phyloP scores from a whole-genome alignment of 805 yeast genomes.

The Teunomyces aglyptinius region DNA sequence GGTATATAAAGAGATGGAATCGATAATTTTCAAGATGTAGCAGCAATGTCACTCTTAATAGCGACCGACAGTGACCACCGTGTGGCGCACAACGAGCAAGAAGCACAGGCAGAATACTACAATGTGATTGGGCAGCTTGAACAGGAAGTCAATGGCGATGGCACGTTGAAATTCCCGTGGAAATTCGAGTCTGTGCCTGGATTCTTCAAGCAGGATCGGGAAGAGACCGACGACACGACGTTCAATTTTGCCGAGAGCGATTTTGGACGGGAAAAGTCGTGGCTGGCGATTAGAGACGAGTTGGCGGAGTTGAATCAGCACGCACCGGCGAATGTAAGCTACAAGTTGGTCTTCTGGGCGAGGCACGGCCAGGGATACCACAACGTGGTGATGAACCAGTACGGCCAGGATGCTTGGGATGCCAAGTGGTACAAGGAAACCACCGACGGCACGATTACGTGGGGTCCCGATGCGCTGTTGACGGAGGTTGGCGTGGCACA shows the following conservation, averaged over 20 bases:
- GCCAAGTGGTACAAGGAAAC: slow-evolving; percentile 48
- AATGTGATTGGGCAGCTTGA: slow-evolving; percentile 7
- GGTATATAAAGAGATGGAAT: no score
- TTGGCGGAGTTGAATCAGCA: slow-evolving; percentile 34
- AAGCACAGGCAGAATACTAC: slow-evolving; percentile 17
- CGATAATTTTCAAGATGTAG: not conserved
- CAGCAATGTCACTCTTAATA: slow-evolving; percentile 19
- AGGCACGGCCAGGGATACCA: slow-evolving; percentile 75
- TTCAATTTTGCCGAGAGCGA: slow-evolving; percentile 44
- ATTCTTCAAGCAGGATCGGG: slow-evolving; percentile 48
- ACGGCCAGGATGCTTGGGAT: slow-evolving; percentile 60
- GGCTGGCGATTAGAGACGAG: slow-evolving; percentile 37
- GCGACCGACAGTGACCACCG: slow-evolving; percentile 24
- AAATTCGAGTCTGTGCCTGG: slow-evolving; percentile 48
- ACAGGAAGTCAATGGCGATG: slow-evolving; percentile 20
- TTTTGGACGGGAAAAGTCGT: slow-evolving; percentile 43
- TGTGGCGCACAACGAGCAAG: slow-evolving; percentile 26
- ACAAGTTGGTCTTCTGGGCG: slow-evolving; percentile 53
- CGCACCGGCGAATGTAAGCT: slow-evolving; percentile 36
- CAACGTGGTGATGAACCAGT: slow-evolving; percentile 52
- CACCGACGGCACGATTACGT: slow-evolving; percentile 54
- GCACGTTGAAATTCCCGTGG: slow-evolving; percentile 39
- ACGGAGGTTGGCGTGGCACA: slow-evolving; percentile 56
- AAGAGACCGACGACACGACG: slow-evolving; percentile 42
- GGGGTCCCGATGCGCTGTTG: slow-evolving; percentile 62